Base-by-base conservation (phyloP, 371 early-diverging fungal species). In the Rhizopus microsporus region DNA sequence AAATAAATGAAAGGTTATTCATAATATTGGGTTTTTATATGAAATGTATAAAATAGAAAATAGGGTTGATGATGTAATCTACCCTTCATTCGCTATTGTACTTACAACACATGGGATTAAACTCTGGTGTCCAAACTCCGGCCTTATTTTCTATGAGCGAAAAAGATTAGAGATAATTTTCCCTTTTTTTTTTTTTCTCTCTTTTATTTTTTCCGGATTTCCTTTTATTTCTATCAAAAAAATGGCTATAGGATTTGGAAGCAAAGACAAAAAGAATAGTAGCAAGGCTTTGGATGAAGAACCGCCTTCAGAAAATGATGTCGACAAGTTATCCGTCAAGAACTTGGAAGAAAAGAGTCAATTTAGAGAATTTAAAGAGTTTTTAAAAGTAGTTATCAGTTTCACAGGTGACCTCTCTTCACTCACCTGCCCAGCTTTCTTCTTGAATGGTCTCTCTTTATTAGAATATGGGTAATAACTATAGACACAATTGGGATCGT, bases 391-490 rank as follows among this genome's bases (percentile, higher is more conserved):
- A 13, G 75, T 92, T 17, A 82, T 86, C 34, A 84, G 87, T 53
- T 90, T 90, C 54, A 89, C 91, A 1, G 92, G 92, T 33, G 92
- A 92, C 67, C 81, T 92, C 42, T 88, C 88, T 17, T 79, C 85
- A 15, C 72, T 92, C 42, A 90, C 91, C 10, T 89, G 89, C 65
- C 92, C 92, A 54, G 83, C 89, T 3, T 90, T 90, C 64, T 76
- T 90, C 39, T 73, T 92, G 45, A 88, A 82, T 57, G 89, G 89
- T 34, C 75, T 86, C 31, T 88, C 88, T 38, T 68, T 92, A 44
- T 75, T 89, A 9, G 92, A 92, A 71, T 92, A 92, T 68, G 85
- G 88, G 88, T 86, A 82, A 69, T 58, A 7, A 9, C 10, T 29
- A 42, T 8, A 8, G 17, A 17, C 15, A 34, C 8, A 30, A 45